phyloP scores from a whole-genome alignment of 805 yeast genomes.

The Cyberlindnera petersonii region DNA sequence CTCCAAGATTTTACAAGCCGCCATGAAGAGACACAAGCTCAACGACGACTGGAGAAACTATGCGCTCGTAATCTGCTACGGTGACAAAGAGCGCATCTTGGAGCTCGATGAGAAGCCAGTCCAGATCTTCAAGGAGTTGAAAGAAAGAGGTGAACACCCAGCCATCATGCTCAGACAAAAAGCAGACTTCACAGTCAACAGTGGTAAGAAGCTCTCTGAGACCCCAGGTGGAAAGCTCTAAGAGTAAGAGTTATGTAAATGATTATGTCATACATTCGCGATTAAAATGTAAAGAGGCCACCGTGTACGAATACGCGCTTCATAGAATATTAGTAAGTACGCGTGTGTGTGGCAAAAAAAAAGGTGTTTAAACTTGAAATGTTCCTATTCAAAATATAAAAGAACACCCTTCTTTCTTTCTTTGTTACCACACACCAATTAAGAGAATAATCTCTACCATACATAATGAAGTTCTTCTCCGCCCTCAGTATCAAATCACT shows the following conservation, averaged over 20 bases:
- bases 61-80: conserved; percentile 84
- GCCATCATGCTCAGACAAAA: conserved; percentile 87
- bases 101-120: conserved; percentile 89
- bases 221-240: conserved; percentile 43
- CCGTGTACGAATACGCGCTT: conserved; percentile 1
- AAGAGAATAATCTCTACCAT: not conserved
- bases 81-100: conserved; percentile 81
- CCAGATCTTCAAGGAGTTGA: conserved; percentile 74
- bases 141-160: conserved; percentile 82
- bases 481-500: conserved; percentile 34
- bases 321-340: no score
- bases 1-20: conserved; percentile 79
- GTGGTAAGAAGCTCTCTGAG: conserved; percentile 20
- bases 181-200: conserved; percentile 46
- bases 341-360: no score
- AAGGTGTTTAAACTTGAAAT: no score
- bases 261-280: not conserved
- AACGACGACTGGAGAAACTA: conserved; percentile 83
- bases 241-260: not conserved
- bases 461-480: conserved; percentile 36
- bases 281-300: not conserved
- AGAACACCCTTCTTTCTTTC: not conserved
- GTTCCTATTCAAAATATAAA: no score
- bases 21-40: conserved; percentile 79
- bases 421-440: not conserved